phyloP scores from a whole-genome alignment of 2,329 filamentous ascomycete genomes.

The Cytospora chrysosperma region DNA sequence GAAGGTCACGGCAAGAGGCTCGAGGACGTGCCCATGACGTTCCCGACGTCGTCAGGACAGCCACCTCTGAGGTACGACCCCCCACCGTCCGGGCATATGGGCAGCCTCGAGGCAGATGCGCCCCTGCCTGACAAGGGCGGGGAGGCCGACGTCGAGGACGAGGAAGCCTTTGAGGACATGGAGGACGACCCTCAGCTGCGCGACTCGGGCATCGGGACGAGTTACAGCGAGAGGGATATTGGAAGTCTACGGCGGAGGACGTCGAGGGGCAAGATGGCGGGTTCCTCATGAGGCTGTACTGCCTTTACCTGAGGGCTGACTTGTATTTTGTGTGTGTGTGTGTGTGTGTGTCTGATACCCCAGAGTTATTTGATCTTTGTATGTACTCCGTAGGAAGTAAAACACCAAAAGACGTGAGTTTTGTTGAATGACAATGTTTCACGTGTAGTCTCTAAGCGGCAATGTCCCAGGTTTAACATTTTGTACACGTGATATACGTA shows the following conservation, averaged over 20 bases:
- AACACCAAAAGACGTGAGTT: not conserved
- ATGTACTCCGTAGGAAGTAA: not conserved
- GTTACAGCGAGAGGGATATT: constrained; percentile 38
- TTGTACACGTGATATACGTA: not conserved
- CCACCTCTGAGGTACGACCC: constrained; percentile 28
- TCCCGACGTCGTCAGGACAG: constrained; percentile 22
- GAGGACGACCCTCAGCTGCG: constrained; percentile 32
- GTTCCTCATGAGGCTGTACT: not conserved
- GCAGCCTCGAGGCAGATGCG: not conserved
- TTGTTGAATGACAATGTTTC: not conserved
- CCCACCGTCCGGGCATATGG: constrained; percentile 26
- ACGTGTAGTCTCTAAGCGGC: not conserved
- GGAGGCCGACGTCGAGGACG: constrained; percentile 49
- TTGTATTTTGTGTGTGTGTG: not conserved
- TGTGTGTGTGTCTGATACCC: not conserved
- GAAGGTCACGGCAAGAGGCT: not conserved
- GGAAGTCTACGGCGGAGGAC: constrained; percentile 15
- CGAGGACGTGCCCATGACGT: constrained; percentile 25
- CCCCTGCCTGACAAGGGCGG: constrained; percentile 32
- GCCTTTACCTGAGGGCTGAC: not conserved
- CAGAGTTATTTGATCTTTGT: not conserved
- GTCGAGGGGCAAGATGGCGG: constrained; percentile 5
- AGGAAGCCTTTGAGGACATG: constrained; percentile 35
- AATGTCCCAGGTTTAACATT: not conserved
- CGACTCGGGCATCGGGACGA: constrained; percentile 56